Evolutionary conservation across 2,329 filamentous ascomycete genomes (phyloP).

Genomic region (Fonsecaea pedrosoi): DNA sequence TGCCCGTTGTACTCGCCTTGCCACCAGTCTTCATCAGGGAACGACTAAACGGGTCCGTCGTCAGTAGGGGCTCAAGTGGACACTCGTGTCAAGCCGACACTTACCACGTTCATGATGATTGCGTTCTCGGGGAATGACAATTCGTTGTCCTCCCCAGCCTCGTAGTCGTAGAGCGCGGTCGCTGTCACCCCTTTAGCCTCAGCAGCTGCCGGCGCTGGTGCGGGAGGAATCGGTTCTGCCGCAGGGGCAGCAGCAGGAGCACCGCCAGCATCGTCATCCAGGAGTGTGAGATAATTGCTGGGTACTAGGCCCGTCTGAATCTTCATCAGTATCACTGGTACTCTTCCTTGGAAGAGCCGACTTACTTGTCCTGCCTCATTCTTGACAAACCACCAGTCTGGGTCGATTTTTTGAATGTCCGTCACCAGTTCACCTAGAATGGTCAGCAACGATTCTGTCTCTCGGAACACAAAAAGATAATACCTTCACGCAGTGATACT

Average conservation of each 20-base stretch:
- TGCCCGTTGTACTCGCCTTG: conserved; percentile 82
- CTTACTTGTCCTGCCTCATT: conserved; percentile 78
- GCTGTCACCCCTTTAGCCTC: conserved; percentile 67
- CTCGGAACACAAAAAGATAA: not conserved
- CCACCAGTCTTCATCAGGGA: conserved; percentile 99
- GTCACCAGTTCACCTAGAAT: conserved; percentile 70
- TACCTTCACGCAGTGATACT: conserved; percentile 83
- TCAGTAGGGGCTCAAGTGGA: not conserved
- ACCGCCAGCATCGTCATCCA: conserved; percentile 58
- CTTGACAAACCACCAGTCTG: conserved; percentile 98
- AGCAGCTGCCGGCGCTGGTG: conserved; percentile 40
- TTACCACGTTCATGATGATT: conserved; percentile 77
- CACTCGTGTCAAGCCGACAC: conserved; percentile 44
- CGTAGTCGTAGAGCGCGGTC: conserved; percentile 91
- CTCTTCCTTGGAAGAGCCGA: not conserved
- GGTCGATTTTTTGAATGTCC: conserved; percentile 95
- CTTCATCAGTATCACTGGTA: conserved; percentile 4
- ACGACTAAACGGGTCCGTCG: conserved; percentile 66
- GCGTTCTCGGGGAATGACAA: conserved; percentile 88
- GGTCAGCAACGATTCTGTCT: conserved; percentile 4
- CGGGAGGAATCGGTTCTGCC: conserved; percentile 47
- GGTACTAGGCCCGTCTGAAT: conserved; percentile 76
- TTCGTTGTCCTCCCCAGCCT: conserved; percentile 92
- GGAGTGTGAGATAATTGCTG: conserved; percentile 92
- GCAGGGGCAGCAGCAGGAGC: conserved; percentile 46